Evolutionary conservation across 495 filamentous ascomycete species (phyloP).

Genomic region (Aspergillus biplanus): DNA sequence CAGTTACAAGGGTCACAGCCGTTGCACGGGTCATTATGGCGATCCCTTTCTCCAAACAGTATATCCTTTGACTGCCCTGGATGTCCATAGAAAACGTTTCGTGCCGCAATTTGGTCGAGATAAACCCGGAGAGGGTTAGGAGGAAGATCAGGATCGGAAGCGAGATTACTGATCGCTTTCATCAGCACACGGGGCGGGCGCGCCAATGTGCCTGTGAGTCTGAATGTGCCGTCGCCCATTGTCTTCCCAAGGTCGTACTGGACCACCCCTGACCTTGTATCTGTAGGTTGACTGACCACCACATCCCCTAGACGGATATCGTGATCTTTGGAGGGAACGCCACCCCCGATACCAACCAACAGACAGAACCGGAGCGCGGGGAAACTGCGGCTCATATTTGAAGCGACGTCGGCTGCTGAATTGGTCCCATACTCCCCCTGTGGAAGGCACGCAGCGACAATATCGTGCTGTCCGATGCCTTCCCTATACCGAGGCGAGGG

Average conservation of each 20-base stretch:
- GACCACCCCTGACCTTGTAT: conserved; percentile 37
- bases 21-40: conserved; percentile 14
- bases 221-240: conserved; percentile 28
- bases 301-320: conserved; percentile 44
- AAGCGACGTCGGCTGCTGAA: conserved; percentile 29
- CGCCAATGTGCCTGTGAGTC: conserved; percentile 39
- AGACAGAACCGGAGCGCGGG: conserved; percentile 25
- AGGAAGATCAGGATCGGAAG: conserved; percentile 20
- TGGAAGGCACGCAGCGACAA: conserved; percentile 38
- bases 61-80: conserved; percentile 26
- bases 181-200: conserved; percentile 35
- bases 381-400: conserved; percentile 30
- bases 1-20: conserved; percentile 2
- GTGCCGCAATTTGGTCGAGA: conserved; percentile 20
- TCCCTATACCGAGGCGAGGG: too few species aligned
- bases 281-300: conserved; percentile 40
- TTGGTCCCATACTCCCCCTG: conserved; percentile 29
- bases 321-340: conserved; percentile 26
- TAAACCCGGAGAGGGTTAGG: conserved; percentile 11
- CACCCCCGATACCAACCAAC: conserved; percentile 43
- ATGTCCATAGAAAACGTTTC: conserved; percentile 20
- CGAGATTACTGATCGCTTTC: conserved; percentile 30
- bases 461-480: conserved; percentile 34
- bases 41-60: conserved; percentile 32
- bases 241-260: conserved; percentile 46